Percentiles rank a stretch among this genome's conserved stretches.
These are phyloP conservation scores for Eimeria maxima DNA, from an alignment of 169 alveolate species.

Conservation along the genomic window DNA sequence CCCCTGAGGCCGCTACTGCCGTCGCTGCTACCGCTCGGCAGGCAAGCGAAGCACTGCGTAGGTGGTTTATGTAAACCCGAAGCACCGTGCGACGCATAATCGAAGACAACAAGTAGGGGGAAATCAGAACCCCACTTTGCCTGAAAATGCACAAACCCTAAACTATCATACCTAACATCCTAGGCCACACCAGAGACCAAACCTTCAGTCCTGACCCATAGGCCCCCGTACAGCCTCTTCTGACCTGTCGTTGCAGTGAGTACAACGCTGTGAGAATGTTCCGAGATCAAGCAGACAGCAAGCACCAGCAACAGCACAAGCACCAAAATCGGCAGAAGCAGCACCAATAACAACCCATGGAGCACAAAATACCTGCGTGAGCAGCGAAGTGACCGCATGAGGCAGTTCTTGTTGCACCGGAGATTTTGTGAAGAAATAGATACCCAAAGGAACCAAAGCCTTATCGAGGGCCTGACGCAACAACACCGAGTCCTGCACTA, in stretches of 20 bases:
- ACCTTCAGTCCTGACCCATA: neutral
- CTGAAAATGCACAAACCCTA: neutral
- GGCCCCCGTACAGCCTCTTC: neutral
- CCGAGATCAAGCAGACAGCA: neutral
- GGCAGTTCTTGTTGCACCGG: neutral
- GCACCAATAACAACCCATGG: neutral
- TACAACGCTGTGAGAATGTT: neutral
- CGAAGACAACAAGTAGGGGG: neutral
- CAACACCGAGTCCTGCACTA: neutral
- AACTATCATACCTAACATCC: neutral
- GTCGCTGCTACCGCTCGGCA: conserved; percentile 23
- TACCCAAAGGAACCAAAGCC: conserved; percentile 6
- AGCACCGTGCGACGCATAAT: neutral
- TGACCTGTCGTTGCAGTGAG: neutral
- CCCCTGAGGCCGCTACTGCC: neutral
- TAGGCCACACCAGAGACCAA: neutral
- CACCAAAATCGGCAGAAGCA: neutral
- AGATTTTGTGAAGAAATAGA: neutral
- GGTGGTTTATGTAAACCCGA: conserved; percentile 18
- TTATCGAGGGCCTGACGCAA: conserved; percentile 47
- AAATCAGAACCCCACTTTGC: neutral
- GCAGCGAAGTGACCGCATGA: neutral
- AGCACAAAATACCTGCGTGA: neutral
- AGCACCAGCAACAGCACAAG: neutral
- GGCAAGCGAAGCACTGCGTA: neutral